Evolutionary conservation across 768 basidiomycete species (phyloP).

Genomic region (Phanerochaete carnosa): DNA sequence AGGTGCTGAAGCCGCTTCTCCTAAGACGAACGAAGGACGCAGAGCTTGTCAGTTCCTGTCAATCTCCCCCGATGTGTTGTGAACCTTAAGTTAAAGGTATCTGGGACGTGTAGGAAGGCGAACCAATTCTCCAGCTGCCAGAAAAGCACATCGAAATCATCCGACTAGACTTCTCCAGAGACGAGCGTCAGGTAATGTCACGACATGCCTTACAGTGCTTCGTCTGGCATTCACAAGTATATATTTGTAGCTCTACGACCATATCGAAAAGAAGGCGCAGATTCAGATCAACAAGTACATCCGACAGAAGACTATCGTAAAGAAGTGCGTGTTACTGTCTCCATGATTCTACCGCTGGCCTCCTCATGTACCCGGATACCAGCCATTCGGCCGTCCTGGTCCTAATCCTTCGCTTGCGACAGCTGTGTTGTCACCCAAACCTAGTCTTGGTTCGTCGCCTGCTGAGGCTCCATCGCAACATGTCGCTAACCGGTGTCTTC

Average conservation of each 20-base stretch:
- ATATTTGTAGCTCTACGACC: slow-evolving; percentile 47
- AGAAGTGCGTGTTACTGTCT: slow-evolving; percentile 50
- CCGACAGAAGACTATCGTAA: slow-evolving; percentile 59
- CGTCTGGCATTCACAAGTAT: not conserved
- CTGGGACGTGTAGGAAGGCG: slow-evolving; percentile 45
- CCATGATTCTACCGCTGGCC: not conserved
- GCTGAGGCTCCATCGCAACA: not conserved
- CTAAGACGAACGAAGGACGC: slow-evolving; percentile 76
- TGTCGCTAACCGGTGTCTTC: not conserved
- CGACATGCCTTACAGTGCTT: not conserved
- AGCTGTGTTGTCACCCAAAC: slow-evolving; percentile 70
- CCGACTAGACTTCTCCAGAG: slow-evolving; percentile 56
- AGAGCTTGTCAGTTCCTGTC: slow-evolving; percentile 25
- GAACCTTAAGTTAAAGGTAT: too few relatives aligned
- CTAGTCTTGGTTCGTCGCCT: slow-evolving; percentile 51
- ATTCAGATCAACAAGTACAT: slow-evolving; percentile 60
- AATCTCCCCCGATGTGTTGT: not conserved
- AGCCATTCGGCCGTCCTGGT: slow-evolving; percentile 35
- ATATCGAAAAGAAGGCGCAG: slow-evolving; percentile 52
- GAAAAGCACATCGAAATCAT: slow-evolving; percentile 58
- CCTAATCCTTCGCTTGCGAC: slow-evolving; percentile 72
- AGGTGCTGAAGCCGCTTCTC: slow-evolving; percentile 61
- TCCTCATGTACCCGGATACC: not conserved
- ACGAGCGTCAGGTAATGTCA: slow-evolving; percentile 57
- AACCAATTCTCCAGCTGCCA: slow-evolving; percentile 64